Evolutionary conservation across 768 basidiomycete species (phyloP), one percentile per base, ranked within the genome.

Genomic region (Lactifluus pinguis): DNA sequence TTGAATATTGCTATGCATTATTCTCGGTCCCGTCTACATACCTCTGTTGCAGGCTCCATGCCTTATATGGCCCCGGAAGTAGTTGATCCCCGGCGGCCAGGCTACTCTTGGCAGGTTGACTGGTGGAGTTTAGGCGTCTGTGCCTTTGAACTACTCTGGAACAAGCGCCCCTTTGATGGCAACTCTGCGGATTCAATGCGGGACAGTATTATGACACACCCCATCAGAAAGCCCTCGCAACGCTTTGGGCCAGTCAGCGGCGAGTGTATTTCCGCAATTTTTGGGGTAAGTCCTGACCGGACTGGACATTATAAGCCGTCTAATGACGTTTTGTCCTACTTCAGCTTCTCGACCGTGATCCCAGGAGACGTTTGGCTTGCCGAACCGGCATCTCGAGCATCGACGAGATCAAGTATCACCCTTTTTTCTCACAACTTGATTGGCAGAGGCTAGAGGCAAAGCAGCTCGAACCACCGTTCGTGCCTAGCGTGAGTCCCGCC

Each of bases 1-100:
- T 97, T 99, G 77, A 99, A 99, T 69, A 94, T 99, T 66, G 97
- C 95, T 25, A 95, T 98, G 8, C 95, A 98, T 72, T 98, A 93
- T 71, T 95, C 95, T 11, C 89, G 92, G 61, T 80, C 87, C 55
- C 82, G 95, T 39, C 69, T 89, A 62, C 87, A 98, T 72, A 93
- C 91, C 0, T 92, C 91, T 61, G 89, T 99, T 15, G 95, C 97
- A 7, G 97, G 97, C 4, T 94, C 91, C 69, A 95, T 99, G 92
- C 95, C 97, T 0, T 99, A 99, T 75, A 99, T 99, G 97, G 95
- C 95, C 10, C 95, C 95, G 0, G 93, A 99, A 72, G 88, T 99
- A n/a, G 79, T 98, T 48, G 47, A 61, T 30, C 38, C 53, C 3
- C 83, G 82, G 54, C 86, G 89, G 69, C 87, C 85, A 69, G 97